phyloP scores from a whole-genome alignment of 495 filamentous ascomycete genomes.

The Neurospora discreta region DNA sequence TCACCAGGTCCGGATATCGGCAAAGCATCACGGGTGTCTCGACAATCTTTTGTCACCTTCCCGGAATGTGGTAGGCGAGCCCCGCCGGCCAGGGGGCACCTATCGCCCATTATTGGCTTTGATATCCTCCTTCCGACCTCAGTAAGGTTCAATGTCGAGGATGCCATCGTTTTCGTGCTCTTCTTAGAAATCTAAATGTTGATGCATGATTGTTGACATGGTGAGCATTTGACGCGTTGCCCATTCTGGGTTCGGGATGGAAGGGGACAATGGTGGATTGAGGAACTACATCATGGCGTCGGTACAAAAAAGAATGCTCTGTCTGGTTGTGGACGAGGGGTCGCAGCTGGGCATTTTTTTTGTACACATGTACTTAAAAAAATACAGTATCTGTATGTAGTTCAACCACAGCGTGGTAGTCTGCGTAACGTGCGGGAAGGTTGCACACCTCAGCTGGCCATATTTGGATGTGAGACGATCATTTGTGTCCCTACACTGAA shows the following conservation, averaged over 20 bases:
- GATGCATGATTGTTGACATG: not conserved
- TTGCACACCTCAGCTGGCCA: no score
- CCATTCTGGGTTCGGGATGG: not conserved
- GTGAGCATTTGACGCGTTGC: not conserved
- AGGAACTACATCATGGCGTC: no score
- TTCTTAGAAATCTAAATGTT: not conserved
- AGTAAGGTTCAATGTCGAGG: not conserved
- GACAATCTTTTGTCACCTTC: not conserved
- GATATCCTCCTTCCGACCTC: not conserved
- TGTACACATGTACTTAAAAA: no score
- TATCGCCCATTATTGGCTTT: not conserved
- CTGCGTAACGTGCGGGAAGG: no score
- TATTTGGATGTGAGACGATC: no score
- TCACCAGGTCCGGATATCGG: not conserved
- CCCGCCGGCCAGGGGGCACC: not conserved
- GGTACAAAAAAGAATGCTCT: no score
- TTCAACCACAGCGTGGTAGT: no score
- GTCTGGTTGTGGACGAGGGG: no score
- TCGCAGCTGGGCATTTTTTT: no score
- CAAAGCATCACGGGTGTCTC: not conserved
- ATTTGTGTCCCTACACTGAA: no score
- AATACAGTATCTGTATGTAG: no score
- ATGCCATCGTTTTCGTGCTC: not conserved
- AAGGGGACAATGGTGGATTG: no score
- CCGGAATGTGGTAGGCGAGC: not conserved